A percentile compares a stretch with the other conserved stretches of the same genome.
phyloP scores from a whole-genome alignment of 2,329 filamentous ascomycete genomes.

The Diaporthe aspalathi region DNA sequence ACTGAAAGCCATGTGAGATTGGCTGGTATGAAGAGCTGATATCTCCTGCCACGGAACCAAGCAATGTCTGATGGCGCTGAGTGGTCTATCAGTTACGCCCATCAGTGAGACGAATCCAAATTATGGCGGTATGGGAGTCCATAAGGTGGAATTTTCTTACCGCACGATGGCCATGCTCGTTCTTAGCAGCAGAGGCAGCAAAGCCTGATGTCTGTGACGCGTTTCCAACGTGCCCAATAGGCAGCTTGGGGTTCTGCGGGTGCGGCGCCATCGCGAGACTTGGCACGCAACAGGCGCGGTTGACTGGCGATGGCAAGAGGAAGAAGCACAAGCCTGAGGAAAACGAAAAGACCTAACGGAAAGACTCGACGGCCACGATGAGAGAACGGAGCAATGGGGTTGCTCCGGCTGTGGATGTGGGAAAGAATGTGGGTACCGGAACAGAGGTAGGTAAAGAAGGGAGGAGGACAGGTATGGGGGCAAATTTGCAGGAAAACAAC shows the following conservation, averaged over 20 bases:
- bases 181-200: background rate
- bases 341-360: background rate
- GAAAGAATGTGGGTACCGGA: background rate
- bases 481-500: background rate
- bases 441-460: background rate
- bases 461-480: background rate
- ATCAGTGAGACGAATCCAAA: background rate
- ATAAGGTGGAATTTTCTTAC: background rate
- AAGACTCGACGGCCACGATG: background rate
- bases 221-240: background rate
- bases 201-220: background rate
- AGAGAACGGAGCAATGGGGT: background rate
- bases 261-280: background rate
- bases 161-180: background rate
- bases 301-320: background rate
- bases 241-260: background rate
- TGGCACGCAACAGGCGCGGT: no score
- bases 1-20: background rate
- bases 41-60: background rate
- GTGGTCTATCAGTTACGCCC: background rate
- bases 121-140: background rate
- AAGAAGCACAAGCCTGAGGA: background rate
- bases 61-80: background rate
- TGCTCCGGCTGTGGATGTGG: no score
- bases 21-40: background rate